Conservation (phyloP, 2,329 filamentous ascomycete genomes). For the Tolypocladium nubicola region DNA sequence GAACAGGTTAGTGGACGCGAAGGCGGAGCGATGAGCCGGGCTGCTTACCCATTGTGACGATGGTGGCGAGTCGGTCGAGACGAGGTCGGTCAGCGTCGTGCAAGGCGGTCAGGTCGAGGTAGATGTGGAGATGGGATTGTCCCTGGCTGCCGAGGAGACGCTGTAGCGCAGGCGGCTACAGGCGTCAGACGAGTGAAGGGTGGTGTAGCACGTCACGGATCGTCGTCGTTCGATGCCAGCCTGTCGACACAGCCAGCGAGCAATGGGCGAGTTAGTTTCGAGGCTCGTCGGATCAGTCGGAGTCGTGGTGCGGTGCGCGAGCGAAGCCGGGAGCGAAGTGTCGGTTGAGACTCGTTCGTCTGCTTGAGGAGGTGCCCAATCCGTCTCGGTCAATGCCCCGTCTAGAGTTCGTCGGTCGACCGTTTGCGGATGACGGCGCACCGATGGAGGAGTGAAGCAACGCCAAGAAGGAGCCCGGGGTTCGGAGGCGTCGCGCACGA, state of each 20-base stretch:
- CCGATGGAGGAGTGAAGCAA: not conserved
- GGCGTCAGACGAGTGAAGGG: not conserved
- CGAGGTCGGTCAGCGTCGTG: not conserved
- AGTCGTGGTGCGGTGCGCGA: not conserved
- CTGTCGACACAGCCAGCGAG: not conserved
- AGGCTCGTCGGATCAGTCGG: not conserved
- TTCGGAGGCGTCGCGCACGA: not conserved
- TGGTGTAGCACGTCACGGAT: not conserved
- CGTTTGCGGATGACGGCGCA: not conserved
- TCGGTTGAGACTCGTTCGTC: not conserved
- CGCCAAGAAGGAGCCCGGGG: not conserved
- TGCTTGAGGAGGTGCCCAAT: not conserved
- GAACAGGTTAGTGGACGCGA: not conserved
- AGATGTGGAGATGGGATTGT: too few species aligned
- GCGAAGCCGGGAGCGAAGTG: not conserved
- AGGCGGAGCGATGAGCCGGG: not conserved
- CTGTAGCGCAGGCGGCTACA: not conserved
- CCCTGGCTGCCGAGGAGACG: not conserved
- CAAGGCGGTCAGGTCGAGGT: not conserved
- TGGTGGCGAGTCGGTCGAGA: not conserved
- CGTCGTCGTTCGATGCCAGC: not conserved
- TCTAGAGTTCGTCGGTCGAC: not conserved
- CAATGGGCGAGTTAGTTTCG: not conserved
- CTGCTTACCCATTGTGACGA: not conserved
- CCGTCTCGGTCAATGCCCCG: not conserved